Base-by-base conservation (phyloP, 2,329 filamentous ascomycete genomes). In the Bipolaris oryzae region DNA sequence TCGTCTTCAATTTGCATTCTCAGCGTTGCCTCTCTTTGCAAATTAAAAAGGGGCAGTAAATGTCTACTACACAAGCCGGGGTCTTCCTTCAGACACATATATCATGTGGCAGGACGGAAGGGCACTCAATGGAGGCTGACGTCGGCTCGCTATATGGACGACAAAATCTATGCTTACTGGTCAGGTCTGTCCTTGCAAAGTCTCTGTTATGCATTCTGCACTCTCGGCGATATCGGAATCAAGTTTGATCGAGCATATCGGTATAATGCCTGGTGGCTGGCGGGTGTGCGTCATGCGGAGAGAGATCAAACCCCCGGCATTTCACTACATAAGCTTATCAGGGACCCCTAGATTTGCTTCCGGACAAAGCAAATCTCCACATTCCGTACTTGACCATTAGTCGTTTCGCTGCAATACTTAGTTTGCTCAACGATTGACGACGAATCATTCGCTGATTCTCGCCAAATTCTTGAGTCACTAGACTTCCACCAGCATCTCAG, bases 381-480 rank as follows among this genome's bases (percentile, higher is more conserved):
- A 48, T 15, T 34, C 44, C 31, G 48, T 21, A 44, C 50, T 53
- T 21, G 43, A 53, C 37, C 50, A 35, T 31, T 42, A 44, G 43
- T 25, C 23, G 23, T 23, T 39, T 53, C 34, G 15, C 54, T 35
- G 38, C 39, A 21, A 41, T 55, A 33, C 39, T 54, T 33, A 50
- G 35, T 28, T 38, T 31, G 10, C 45, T 37, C 41, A 25, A 57
- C 53, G 41, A 33, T 39, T 52, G 20, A 48, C 34, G 42, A 55
- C 47, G 53, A 53, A 50, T 25, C 38, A 52, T 52, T 47, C 28
- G 57, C 50, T 47, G 21, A 46, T 50, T 42, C 44, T 28, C 15
- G 25, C 43, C 31, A 41, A 25, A 20, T 44, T 9, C 35, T 52
- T 25, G 31, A 52, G 41, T 25, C 37, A 45, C 21, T 41, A 37